These are phyloP conservation scores for Naganishia sp. DNA, from an alignment of 1,284 basidiomycete species.

Conservation along the genomic window DNA sequence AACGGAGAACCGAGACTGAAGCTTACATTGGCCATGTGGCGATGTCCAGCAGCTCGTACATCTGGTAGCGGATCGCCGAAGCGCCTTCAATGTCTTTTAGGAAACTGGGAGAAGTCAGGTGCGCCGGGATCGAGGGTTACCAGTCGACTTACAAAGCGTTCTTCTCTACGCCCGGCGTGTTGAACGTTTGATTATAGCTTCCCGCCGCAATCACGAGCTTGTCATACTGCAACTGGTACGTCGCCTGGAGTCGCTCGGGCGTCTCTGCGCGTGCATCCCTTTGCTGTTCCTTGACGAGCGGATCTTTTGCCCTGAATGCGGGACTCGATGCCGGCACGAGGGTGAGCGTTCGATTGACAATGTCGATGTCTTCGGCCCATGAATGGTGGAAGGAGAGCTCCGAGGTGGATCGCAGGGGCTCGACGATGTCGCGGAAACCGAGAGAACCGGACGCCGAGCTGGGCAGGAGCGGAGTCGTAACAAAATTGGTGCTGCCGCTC, in stretches of 20 bases:
- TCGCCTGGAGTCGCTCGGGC: constrained; percentile 17
- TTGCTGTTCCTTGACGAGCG: constrained; percentile 32
- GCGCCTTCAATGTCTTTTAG: constrained; percentile 81
- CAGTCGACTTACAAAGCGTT: constrained; percentile 26
- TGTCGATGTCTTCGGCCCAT: constrained; percentile 57
- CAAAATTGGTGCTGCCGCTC: constrained; percentile 59
- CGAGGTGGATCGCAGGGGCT: constrained; percentile 63
- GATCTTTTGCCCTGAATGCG: constrained; percentile 30
- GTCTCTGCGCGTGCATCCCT: constrained; percentile 32
- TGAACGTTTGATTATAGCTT: constrained; percentile 73
- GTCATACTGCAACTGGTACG: constrained; percentile 69
- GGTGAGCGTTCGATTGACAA: constrained; percentile 62
- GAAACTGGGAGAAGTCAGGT: constrained; percentile 58
- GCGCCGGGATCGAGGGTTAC: not conserved
- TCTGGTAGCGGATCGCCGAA: constrained; percentile 68
- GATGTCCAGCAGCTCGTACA: constrained; percentile 29
- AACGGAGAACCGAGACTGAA: constrained; percentile 59
- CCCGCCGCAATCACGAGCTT: constrained; percentile 82
- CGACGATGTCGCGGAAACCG: constrained; percentile 75
- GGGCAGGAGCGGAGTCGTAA: constrained; percentile 76
- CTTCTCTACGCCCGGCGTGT: constrained; percentile 52
- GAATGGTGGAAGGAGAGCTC: constrained; percentile 51
- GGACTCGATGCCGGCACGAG: constrained; percentile 43
- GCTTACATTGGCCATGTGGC: constrained; percentile 33
- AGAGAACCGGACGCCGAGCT: constrained; percentile 77